phyloP scores from a whole-genome alignment of 306 rosid species.

The Casuarina equisetifolia region DNA sequence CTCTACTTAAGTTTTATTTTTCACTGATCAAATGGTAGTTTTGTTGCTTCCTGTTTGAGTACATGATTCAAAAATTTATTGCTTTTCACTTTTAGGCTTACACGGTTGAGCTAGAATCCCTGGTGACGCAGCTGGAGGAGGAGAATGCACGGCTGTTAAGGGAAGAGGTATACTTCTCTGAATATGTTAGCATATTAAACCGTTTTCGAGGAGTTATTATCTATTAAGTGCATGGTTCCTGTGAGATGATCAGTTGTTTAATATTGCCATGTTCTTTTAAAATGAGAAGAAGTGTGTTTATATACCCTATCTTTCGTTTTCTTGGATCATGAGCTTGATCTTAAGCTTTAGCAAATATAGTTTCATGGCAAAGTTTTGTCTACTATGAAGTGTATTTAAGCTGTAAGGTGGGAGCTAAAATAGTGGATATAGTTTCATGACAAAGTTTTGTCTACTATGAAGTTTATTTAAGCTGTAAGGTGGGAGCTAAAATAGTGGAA shows the following conservation, averaged over 20 bases:
- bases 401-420: neutral
- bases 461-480: neutral
- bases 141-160: constrained; percentile 58
- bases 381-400: neutral
- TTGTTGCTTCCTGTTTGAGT: neutral
- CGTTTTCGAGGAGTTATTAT: neutral
- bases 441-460: neutral
- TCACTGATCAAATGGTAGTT: neutral
- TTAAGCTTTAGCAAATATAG: neutral
- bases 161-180: constrained; percentile 55
- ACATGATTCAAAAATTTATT: neutral
- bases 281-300: neutral
- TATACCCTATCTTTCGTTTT: neutral
- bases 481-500: neutral
- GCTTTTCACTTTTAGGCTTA: constrained; percentile 56
- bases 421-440: neutral
- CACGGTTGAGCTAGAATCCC: constrained; percentile 71
- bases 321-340: neutral
- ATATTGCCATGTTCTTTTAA: too few relatives aligned
- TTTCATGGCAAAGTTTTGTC: neutral
- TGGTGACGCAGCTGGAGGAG: constrained; percentile 66
- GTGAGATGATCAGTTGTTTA: neutral
- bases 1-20: neutral
- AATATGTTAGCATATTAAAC: neutral
- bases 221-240: neutral